These are phyloP conservation scores for Plantago coronopus DNA, from an alignment of 305 asterid genomes.

Conservation along the genomic window DNA sequence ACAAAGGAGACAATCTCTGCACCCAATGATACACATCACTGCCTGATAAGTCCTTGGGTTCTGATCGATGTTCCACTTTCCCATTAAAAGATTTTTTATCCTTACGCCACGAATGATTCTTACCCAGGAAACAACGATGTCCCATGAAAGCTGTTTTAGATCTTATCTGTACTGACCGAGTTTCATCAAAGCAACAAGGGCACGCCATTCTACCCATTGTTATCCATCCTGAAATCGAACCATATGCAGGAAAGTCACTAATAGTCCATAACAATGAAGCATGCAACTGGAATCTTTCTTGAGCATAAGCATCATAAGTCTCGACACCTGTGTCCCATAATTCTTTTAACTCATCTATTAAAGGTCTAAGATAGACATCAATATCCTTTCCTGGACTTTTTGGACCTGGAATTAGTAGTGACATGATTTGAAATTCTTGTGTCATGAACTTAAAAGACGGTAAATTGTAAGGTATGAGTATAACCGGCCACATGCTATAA, in stretches of 20 bases:
- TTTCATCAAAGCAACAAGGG: not conserved
- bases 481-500: not conserved
- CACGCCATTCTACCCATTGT: not conserved
- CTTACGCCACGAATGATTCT: not conserved
- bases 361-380: too few relatives aligned
- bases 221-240: not conserved
- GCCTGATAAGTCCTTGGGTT: not conserved
- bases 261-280: not conserved
- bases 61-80: not conserved
- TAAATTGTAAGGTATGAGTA: not conserved
- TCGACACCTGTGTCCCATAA: not conserved
- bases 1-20: not conserved
- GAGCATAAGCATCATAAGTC: not conserved
- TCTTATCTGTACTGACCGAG: not conserved
- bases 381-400: too few relatives aligned
- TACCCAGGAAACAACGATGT: not conserved
- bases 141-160: not conserved
- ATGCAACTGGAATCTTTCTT: not conserved
- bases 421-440: not conserved
- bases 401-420: not conserved
- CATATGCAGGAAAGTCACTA: not conserved
- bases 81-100: not conserved
- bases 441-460: not conserved
- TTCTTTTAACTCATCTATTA: not conserved
- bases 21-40: not conserved